phyloP scores from a whole-genome alignment of 2,329 filamentous ascomycete species.

The Rhytidhysteron rufulum region DNA sequence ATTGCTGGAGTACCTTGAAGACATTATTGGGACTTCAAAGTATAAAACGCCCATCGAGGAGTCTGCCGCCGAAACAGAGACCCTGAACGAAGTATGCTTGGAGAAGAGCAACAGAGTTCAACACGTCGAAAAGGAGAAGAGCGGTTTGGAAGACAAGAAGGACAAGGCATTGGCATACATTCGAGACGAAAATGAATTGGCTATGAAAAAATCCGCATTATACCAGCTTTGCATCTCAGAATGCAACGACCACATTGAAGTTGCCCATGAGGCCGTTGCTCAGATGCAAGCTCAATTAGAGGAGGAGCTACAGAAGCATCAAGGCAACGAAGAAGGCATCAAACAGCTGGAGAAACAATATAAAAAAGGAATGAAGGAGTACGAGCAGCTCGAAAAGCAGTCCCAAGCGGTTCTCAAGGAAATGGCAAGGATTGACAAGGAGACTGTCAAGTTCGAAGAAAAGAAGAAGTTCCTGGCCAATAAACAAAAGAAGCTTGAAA shows the following conservation, averaged over 20 bases:
- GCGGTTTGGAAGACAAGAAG: constrained; percentile 90
- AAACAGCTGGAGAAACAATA: constrained; percentile 84
- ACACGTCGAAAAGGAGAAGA: constrained; percentile 97
- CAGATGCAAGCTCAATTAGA: constrained; percentile 87
- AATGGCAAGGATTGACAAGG: constrained; percentile 89
- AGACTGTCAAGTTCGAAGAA: constrained; percentile 95
- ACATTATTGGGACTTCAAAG: constrained; percentile 97
- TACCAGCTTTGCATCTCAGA: constrained; percentile 91
- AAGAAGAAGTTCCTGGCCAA: constrained; percentile 89
- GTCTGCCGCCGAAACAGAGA: constrained; percentile 82
- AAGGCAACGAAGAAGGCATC: constrained; percentile 85
- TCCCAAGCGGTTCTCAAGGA: constrained; percentile 78
- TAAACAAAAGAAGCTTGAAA: constrained; percentile 94
- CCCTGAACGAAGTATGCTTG: constrained; percentile 86
- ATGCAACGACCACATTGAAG: constrained; percentile 80
- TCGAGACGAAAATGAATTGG: constrained; percentile 87
- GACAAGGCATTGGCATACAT: constrained; percentile 87
- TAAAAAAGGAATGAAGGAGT: constrained; percentile 77
- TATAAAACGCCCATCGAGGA: constrained; percentile 98
- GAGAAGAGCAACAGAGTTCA: constrained; percentile 95
- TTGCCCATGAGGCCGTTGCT: constrained; percentile 84
- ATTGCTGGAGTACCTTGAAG: constrained; percentile 91
- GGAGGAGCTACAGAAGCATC: constrained; percentile 83
- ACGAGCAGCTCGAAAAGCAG: constrained; percentile 76
- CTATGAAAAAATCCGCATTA: constrained; percentile 81